Base-by-base conservation (phyloP, 768 basidiomycete species). In the Xerocomus brunneocitrinus region DNA sequence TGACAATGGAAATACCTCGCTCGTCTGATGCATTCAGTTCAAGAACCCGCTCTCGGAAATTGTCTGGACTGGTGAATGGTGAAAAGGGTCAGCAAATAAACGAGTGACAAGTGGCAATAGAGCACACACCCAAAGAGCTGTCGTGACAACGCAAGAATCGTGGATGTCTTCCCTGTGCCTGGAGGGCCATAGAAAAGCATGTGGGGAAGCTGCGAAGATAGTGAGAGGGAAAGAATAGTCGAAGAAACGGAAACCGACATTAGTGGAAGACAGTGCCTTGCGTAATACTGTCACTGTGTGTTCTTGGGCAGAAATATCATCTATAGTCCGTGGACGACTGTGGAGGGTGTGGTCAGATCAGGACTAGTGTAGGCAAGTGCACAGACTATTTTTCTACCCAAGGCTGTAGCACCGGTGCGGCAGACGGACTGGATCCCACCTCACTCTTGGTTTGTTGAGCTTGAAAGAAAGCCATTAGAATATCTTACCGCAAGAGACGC, bases 121-220 rank as follows among this genome's bases (percentile, higher is more conserved):
- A 14, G 10, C 38, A 61, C 82, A 57, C 58, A 94, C 89, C 97
- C 97, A 68, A 95, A 99, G 22, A 99, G 79, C 70, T 99, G 93
- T 49, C 95, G 77, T 34, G 95, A 77, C 48, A 99, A 76, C 19
- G 97, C 97, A 24, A 99, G 83, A 60, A 99, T 98, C 1, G 97
- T 98, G 39, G 92, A 95, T 12, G 97, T 99, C 71, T 99, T 99
- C 39, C 97, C 97, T 12, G 95, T 98, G 31, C 97, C 97, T 14
- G 97, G 97, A 30, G 97, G 97, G 1, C 97, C 97, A 61, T 99
- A 99, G 76, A 99, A 99, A 44, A 99, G 76, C 95, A 98, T 98
- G 66, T 99, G 97, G 5, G 97, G 95, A 48, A 99, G 79, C 97
- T 99, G 66, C 9, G 35, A n/a, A 45, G 12, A 57, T 22, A 22